These are phyloP conservation scores for Stephania japonica DNA, from an alignment of 164 flowering plant species.

Conservation along the genomic window DNA sequence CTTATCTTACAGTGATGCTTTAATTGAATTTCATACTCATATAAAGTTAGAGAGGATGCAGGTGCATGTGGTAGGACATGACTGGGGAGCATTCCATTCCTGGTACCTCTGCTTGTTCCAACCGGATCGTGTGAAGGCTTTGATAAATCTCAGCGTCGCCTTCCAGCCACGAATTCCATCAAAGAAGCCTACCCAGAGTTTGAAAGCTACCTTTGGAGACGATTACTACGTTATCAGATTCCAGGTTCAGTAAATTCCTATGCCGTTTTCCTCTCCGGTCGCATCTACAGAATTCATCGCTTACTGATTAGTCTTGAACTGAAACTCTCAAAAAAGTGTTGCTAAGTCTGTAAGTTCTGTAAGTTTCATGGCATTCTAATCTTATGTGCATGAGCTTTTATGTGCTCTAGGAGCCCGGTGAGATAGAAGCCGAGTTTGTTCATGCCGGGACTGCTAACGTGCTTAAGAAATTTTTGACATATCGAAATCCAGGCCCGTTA, in stretches of 20 bases:
- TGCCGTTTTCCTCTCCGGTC: too few species aligned
- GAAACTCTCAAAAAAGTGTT: background rate
- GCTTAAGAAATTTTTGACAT: constrained; percentile 34
- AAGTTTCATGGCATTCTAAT: constrained; percentile 9
- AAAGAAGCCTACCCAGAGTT: constrained; percentile 25
- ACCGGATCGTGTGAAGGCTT: constrained; percentile 31
- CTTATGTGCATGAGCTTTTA: constrained; percentile 3
- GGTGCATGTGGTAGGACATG: constrained; percentile 67
- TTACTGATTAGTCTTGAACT: background rate
- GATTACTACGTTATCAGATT: constrained; percentile 63
- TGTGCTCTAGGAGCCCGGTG: constrained; percentile 24
- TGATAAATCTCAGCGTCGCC: constrained; percentile 52
- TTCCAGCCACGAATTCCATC: constrained; percentile 38
- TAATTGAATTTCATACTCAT: background rate
- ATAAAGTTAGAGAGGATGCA: background rate
- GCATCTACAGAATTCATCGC: background rate
- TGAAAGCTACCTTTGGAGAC: constrained; percentile 21
- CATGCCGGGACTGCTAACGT: constrained; percentile 24
- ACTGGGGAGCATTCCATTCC: constrained; percentile 36
- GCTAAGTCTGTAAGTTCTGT: background rate
- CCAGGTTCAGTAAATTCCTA: constrained; percentile 34
- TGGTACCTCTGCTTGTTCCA: constrained; percentile 38
- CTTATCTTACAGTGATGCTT: background rate
- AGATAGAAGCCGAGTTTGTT: constrained; percentile 51
- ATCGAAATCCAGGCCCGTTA: constrained; percentile 34